These are phyloP conservation scores for Musa schizocarpa DNA, from an alignment of 176 grass and related monocot species.

Conservation along the genomic window DNA sequence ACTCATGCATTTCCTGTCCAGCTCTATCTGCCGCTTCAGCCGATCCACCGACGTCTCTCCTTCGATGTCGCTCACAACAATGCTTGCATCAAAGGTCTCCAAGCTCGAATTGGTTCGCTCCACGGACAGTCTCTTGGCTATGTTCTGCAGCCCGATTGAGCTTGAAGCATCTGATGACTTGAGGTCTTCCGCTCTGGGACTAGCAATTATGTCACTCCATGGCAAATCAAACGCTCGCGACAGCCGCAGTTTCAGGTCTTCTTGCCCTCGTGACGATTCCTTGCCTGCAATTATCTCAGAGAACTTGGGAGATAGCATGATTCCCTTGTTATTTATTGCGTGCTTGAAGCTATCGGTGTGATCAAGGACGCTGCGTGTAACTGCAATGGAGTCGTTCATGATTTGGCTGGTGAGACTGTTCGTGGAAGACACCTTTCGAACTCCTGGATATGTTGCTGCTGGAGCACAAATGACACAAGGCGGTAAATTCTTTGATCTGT, in stretches of 20 bases:
- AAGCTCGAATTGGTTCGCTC: conserved; percentile 40
- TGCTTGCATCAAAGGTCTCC: conserved; percentile 27
- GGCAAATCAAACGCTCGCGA: conserved; percentile 37
- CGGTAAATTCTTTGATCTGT: neutral
- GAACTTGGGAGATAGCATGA: conserved; percentile 11
- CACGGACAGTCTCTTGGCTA: conserved; percentile 37
- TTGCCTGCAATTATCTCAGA: conserved; percentile 32
- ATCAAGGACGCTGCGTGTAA: neutral
- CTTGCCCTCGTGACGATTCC: conserved; percentile 37
- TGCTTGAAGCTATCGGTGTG: conserved; percentile 17
- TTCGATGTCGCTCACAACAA: conserved; percentile 1
- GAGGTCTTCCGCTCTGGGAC: conserved; percentile 31
- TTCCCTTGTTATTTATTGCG: conserved; percentile 21
- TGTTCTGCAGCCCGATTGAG: conserved; percentile 27
- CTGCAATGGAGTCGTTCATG: neutral
- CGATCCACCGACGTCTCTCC: neutral
- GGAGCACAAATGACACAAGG: neutral
- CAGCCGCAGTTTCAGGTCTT: conserved; percentile 56
- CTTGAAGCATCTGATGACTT: conserved; percentile 19
- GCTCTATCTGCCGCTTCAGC: conserved; percentile 6
- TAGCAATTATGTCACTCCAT: conserved; percentile 20
- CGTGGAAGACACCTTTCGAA: neutral
- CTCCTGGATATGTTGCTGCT: neutral
- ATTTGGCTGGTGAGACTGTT: conserved; percentile 3
- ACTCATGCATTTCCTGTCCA: conserved; percentile 11